Evolutionary conservation across 2,329 filamentous ascomycete species (phyloP).

Genomic region (Teratosphaeria zuluensis): DNA sequence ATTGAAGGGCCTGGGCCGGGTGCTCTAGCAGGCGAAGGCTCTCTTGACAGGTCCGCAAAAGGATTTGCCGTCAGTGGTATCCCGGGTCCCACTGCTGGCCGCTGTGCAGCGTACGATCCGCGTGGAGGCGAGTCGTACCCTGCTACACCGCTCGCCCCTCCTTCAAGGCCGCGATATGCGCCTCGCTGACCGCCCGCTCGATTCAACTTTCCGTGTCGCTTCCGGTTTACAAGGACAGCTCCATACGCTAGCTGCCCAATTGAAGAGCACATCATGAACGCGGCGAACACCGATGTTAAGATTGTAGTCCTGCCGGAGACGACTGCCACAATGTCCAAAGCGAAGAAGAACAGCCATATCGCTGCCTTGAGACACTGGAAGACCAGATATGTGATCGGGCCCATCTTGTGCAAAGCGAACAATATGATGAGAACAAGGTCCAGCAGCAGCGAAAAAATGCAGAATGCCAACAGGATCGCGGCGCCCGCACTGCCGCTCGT

Average conservation of each 20-base stretch:
- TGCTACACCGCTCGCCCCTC: too few species aligned
- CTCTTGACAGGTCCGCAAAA: conserved; percentile 1
- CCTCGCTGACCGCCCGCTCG: not conserved
- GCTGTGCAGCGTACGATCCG: not conserved
- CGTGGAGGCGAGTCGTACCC: not conserved
- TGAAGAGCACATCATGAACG: not conserved
- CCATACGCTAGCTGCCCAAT: not conserved
- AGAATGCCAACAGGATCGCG: conserved; percentile 13
- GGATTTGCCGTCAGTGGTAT: not conserved
- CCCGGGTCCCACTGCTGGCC: not conserved
- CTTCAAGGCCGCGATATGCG: not conserved
- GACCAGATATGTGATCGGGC: conserved; percentile 13
- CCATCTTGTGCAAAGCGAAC: conserved; percentile 13
- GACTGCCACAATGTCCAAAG: conserved; percentile 5
- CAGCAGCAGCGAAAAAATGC: conserved; percentile 15
- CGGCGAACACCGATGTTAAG: not conserved
- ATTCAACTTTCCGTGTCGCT: not conserved
- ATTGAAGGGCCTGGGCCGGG: not conserved
- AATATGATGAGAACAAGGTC: conserved; percentile 19
- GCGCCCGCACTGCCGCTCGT: conserved; percentile 10
- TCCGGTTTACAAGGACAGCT: not conserved
- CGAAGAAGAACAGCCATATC: conserved; percentile 14
- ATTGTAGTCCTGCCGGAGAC: not conserved
- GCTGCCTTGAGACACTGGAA: conserved; percentile 16
- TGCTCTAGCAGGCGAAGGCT: conserved; percentile 1